Base-by-base conservation (phyloP, 1,284 basidiomycete species). In the Trichosporon coremiiforme region DNA sequence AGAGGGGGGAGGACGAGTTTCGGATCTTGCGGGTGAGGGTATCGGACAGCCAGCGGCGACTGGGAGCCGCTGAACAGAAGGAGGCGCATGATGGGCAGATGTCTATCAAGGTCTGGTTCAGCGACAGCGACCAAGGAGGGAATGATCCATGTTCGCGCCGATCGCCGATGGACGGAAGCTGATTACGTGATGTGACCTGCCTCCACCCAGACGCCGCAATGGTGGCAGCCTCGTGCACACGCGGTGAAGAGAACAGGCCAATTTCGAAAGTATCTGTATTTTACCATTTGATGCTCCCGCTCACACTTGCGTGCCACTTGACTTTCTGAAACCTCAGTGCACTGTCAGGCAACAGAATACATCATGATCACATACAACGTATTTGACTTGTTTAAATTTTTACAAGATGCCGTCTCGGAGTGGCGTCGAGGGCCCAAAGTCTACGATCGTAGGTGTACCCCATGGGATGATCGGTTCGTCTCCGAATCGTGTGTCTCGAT, bases 51-150 rank as follows among this genome's bases (percentile, higher is more conserved):
- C 3, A 83, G 76, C 1, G 83, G 79, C 0, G 78, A 75, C 69
- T 81, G 80, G 9, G 82, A 77, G 4, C 80, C 81, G 36, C 79
- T 82, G 72, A 82, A 79, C 60, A 84, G 62, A 62, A 78, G 66
- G 47, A 83, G 73, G n/a, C 64, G 69, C 65, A 74, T 41, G 67
- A 66, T 57, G 69, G 68, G 33, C 41, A n/a, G n/a, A 41, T 66
- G 65, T 68, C 55, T 64, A 29, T 20, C 29, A 35, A 62, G 25
- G 31, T 17, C 33, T 4, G 25, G 2, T 17, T 7, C 57, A 8
- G 29, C 6, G 45, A n/a, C 13, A 53, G 6, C 1, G 60, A 8
- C 25, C 55, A 20, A 66, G 25, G 17, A 67, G 57, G 50, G 29
- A n/a, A 31, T 2, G n/a, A 17, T 25, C 25, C 13, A 20, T 33